These are phyloP conservation scores for Paramicrosporidium saccamoebae DNA, from an alignment of 371 early-diverging fungal genomes.

Conservation along the genomic window DNA sequence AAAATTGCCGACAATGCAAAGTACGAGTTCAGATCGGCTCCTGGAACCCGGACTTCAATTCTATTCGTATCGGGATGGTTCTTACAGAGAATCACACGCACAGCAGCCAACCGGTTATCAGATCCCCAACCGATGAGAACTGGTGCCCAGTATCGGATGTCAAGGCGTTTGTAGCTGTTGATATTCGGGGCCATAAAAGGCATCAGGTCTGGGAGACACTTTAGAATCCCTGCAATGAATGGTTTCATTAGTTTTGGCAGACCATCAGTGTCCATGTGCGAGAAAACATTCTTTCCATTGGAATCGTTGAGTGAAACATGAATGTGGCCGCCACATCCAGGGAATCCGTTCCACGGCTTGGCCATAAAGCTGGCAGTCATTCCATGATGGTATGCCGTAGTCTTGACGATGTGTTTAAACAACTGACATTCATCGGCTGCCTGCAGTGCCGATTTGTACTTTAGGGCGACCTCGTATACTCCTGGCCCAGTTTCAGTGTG, in stretches of 20 bases:
- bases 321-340: slow-evolving; percentile 49
- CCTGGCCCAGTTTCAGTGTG: slow-evolving; percentile 62
- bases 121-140: slow-evolving; percentile 39
- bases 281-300: slow-evolving; percentile 10
- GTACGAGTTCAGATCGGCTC: slow-evolving; percentile 48
- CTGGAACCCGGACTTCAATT: slow-evolving; percentile 16
- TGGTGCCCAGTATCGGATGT: slow-evolving; percentile 59
- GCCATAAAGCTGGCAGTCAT: slow-evolving; percentile 55
- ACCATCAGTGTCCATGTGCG: slow-evolving; percentile 2
- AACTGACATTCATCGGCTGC: slow-evolving; percentile 34
- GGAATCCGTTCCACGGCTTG: slow-evolving; percentile 27
- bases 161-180: slow-evolving; percentile 50
- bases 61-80: slow-evolving; percentile 16
- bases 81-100: slow-evolving; percentile 38
- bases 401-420: slow-evolving; percentile 41
- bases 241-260: slow-evolving; percentile 16
- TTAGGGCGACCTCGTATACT: slow-evolving; percentile 41
- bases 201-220: slow-evolving; percentile 30
- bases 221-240: slow-evolving; percentile 36
- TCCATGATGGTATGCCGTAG: slow-evolving; percentile 23
- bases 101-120: slow-evolving; percentile 31
- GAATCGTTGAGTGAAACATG: slow-evolving; percentile 20
- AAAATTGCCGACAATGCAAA: slow-evolving; percentile 34
- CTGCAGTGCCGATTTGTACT: slow-evolving; percentile 19
- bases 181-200: slow-evolving; percentile 39